phyloP scores from a whole-genome alignment of 2,329 filamentous ascomycete species.

The Neonectria hederae region DNA sequence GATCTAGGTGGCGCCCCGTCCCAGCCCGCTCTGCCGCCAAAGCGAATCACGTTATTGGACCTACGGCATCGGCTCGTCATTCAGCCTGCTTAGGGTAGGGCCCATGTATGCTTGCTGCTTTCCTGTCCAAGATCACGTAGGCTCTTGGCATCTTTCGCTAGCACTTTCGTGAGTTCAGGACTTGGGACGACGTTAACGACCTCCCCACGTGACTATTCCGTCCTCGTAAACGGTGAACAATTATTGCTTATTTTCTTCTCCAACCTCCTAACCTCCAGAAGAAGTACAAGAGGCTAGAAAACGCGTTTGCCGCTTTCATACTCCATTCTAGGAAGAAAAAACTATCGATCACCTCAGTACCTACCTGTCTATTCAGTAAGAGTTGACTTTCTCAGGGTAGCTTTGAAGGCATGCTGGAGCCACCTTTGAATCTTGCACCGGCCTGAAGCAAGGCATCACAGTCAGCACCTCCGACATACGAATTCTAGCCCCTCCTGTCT shows the following conservation, averaged over 20 bases:
- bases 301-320: neutral
- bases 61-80: constrained; percentile 30
- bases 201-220: neutral
- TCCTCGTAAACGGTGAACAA: constrained; percentile 3
- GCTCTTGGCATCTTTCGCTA: neutral
- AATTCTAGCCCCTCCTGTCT: constrained; percentile 11
- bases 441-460: neutral
- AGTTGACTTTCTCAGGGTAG: neutral
- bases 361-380: neutral
- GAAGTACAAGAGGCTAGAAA: neutral
- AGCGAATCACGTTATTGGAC: constrained; percentile 31
- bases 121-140: constrained; percentile 8
- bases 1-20: constrained; percentile 29
- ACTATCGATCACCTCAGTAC: neutral
- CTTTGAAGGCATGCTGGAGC: neutral
- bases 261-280: neutral
- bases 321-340: neutral
- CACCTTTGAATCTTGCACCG: neutral
- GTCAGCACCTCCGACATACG: neutral
- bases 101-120: constrained; percentile 8
- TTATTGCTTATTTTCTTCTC: constrained; percentile 6
- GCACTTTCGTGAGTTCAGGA: neutral
- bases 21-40: constrained; percentile 13
- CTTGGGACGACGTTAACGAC: neutral
- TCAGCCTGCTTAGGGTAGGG: constrained; percentile 17